Evolutionary conservation across 202 grass and related monocot genomes (phyloP).

Genomic region (Setaria italica): DNA sequence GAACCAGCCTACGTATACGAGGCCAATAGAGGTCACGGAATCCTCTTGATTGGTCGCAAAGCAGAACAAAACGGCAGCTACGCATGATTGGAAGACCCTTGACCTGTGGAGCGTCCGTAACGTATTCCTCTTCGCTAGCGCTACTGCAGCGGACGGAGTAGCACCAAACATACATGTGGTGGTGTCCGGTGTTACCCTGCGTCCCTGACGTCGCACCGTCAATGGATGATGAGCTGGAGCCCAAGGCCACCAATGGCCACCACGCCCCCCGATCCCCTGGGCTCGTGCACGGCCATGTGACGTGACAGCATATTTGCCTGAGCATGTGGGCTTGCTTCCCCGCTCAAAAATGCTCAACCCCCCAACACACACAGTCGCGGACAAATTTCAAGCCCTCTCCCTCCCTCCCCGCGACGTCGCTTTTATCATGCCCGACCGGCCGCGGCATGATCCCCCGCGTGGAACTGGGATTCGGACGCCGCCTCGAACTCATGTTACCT

Average conservation of each 20-base stretch:
- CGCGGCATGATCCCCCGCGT: not conserved
- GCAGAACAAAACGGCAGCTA: not conserved
- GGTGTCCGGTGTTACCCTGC: not conserved
- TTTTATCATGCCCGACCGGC: not conserved
- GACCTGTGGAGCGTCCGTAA: not conserved
- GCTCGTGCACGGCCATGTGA: constrained; percentile 13
- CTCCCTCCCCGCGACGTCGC: not conserved
- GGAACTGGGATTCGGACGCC: constrained; percentile 35
- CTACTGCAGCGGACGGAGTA: not conserved
- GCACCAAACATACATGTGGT: constrained; percentile 34
- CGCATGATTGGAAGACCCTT: not conserved
- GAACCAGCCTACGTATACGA: not conserved
- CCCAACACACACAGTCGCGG: not conserved
- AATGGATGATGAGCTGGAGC: constrained; percentile 58
- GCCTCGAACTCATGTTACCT: not conserved
- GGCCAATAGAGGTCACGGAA: not conserved
- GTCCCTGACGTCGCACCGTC: not conserved
- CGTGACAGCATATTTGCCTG: constrained; percentile 46
- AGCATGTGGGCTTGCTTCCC: constrained; percentile 48
- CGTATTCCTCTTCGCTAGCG: not conserved
- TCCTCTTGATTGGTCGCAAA: not conserved
- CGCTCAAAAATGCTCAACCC: not conserved
- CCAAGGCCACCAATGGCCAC: constrained; percentile 1
- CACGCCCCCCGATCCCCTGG: not conserved
- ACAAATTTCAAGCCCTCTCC: constrained; percentile 40